Evolutionary conservation across 352 stramenopile genomes (phyloP).

Genomic region (Globisporangium camurandrum): DNA sequence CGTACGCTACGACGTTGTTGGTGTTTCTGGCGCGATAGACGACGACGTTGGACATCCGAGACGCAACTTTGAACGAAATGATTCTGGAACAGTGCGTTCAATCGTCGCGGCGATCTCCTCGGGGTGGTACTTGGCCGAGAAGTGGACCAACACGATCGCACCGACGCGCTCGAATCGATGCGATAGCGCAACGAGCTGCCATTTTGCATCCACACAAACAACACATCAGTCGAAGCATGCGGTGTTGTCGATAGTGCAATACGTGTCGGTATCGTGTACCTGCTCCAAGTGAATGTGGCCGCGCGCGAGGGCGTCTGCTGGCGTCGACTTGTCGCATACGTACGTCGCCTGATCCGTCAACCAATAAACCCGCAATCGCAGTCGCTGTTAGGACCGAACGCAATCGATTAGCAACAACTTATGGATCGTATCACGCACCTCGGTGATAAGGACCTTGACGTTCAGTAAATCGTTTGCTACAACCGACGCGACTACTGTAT

Average conservation of each 20-base stretch:
- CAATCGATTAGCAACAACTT: neutral
- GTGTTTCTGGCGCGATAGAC: no score
- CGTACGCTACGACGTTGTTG: no score
- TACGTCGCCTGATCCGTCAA: conserved; percentile 78
- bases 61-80: conserved; percentile 35
- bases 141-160: conserved; percentile 64
- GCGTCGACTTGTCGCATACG: conserved; percentile 36
- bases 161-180: conserved; percentile 41
- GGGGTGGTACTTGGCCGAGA: conserved; percentile 52
- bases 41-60: neutral
- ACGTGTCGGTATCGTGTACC: conserved; percentile 16
- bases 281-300: conserved; percentile 76
- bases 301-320: conserved; percentile 30
- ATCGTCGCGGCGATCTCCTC: conserved; percentile 27
- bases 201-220: neutral
- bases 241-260: neutral
- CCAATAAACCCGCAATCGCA: no score
- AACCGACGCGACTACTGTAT: neutral
- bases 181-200: conserved; percentile 28
- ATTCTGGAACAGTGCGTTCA: conserved; percentile 19
- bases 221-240: neutral
- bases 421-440: conserved; percentile 30
- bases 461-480: conserved; percentile 35
- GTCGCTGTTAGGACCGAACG: neutral
- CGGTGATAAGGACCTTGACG: conserved; percentile 69